These are phyloP conservation scores for Backusella psychrophila DNA, from an alignment of 192 early-diverging fungal genomes.

Conservation along the genomic window DNA sequence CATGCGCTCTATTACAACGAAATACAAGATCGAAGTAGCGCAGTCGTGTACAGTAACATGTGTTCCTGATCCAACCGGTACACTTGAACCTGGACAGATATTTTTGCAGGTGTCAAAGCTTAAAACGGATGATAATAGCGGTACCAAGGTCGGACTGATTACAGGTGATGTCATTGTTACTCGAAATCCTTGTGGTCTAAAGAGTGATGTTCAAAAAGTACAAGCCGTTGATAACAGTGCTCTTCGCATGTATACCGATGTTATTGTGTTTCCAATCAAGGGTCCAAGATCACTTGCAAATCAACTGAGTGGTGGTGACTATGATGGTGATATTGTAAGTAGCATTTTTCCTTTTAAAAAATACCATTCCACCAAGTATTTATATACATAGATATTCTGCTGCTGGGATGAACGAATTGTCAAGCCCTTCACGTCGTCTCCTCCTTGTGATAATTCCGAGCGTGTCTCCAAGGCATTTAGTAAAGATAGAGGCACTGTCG, in stretches of 20 bases:
- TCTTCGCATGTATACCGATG: constrained; percentile 55
- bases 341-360: background rate
- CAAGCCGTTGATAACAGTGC: constrained; percentile 47
- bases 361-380: background rate
- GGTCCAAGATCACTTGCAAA: constrained; percentile 67
- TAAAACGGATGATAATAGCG: constrained; percentile 22
- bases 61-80: constrained; percentile 34
- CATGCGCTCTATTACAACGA: constrained; percentile 14
- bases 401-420: constrained; percentile 39
- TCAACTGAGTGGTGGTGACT: constrained; percentile 75
- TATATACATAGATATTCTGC: constrained; percentile 32
- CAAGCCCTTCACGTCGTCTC: constrained; percentile 7
- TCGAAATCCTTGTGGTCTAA: constrained; percentile 62
- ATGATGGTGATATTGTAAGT: constrained; percentile 68
- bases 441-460: background rate
- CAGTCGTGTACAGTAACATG: constrained; percentile 31
- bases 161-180: constrained; percentile 41
- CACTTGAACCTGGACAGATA: constrained; percentile 24
- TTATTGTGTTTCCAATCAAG: constrained; percentile 71
- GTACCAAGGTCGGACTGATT: constrained; percentile 18
- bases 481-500: background rate
- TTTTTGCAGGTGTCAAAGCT: constrained; percentile 31
- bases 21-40: constrained; percentile 26
- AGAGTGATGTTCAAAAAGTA: constrained; percentile 58
- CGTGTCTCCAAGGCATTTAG: constrained; percentile 19